Evolutionary conservation across 148 eudicot genomes (phyloP), one percentile per base, ranked within the genome.

Genomic region (Dysphania ambrosioides): DNA sequence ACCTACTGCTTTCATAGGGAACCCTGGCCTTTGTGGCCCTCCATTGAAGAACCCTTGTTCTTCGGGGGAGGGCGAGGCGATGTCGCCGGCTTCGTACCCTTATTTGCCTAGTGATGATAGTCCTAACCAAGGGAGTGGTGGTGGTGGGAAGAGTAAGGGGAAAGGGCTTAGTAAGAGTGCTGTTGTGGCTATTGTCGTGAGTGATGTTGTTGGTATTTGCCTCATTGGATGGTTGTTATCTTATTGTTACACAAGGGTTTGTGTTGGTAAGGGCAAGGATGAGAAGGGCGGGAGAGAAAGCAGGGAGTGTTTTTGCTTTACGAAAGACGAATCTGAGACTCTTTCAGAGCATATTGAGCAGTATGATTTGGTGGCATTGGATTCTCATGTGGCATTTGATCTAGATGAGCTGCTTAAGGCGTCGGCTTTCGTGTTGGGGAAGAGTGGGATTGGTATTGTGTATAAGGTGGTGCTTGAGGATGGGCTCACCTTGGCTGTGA

Each of bases 401-500:
- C 79, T 92, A 6, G 99, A 95, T 62, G 96, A 92, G 82, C 97
- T 95, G 72, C 80, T 95, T n/a, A 95, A 92, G 79, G 99, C 99
- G 5, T 95, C 99, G 0, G 99, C 99, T 68, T 95, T 92, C 71
- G 97, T 95, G 76, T 75, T 95, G 2, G 99, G 97, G 24, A 92
- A 92, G 85, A 95, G 99, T 75, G 99, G 93, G 55, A 92, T 90
- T 64, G 97, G 99, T 51, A 95, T 95, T 83, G 97, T 92, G 64
- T 95, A 95, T 76, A 95, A 90, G 67, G 99, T 92, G 63, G 97
- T 92, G 81, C 96, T 95, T 47, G 99, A 92, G 73, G 99, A 88
- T 71, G 99, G 97, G 67, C 77, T 83, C 62, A 88, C 84, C 8
- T 84, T 95, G 75, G 97, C 99, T 30, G 99, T 95, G 36, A 90